Base-by-base conservation (phyloP, 768 basidiomycete genomes). In the Leccinum fibrillosum region DNA sequence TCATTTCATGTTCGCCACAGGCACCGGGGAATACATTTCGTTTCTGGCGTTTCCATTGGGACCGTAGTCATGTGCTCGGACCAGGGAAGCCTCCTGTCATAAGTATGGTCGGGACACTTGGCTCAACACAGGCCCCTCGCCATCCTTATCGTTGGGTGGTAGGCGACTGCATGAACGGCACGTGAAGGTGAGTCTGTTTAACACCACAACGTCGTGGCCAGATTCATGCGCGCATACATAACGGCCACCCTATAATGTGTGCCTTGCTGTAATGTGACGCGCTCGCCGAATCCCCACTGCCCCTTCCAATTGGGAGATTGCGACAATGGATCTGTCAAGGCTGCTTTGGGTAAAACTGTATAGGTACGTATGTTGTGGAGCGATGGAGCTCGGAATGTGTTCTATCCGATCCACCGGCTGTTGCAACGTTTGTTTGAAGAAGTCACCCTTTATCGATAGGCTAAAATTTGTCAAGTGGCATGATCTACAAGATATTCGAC, bases 1-100 rank as follows among this genome's bases (percentile, higher is more conserved):
- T 65, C 71, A 69, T 58, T 32, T 64, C 59, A 58, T 35, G 51
- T 50, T 62, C 51, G 65, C 70, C 70, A 62, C 66, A 63, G 72
- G 68, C 63, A 73, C 71, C 61, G 67, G 66, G 67, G 61, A 59
- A 65, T 44, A 54, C 35, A 55, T 55, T 23, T 61, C 54, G 49
- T 52, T 54, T 65, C 63, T 57, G 23, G 52, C 54, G 61, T 69
- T 60, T 61, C 69, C 59, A 69, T 65, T 62, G 65, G 63, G 52
- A 67, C 55, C 59, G 52, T 56, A 59, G 61, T 60, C 57, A 61
- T 53, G 54, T 59, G 66, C 55, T 55, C 54, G 49, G n/a, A 55
- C 42, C 30, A 53, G n/a, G 21, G 32, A 34, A 21, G 21, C 53
- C n/a, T 28, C 34, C 32, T 50, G n/a, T 28, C 32, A 49, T 34